Percentiles rank a stretch among this genome's conserved stretches.
Conservation (phyloP, 1,284 basidiomycete genomes). For the Coniferiporia sulphurascens region DNA sequence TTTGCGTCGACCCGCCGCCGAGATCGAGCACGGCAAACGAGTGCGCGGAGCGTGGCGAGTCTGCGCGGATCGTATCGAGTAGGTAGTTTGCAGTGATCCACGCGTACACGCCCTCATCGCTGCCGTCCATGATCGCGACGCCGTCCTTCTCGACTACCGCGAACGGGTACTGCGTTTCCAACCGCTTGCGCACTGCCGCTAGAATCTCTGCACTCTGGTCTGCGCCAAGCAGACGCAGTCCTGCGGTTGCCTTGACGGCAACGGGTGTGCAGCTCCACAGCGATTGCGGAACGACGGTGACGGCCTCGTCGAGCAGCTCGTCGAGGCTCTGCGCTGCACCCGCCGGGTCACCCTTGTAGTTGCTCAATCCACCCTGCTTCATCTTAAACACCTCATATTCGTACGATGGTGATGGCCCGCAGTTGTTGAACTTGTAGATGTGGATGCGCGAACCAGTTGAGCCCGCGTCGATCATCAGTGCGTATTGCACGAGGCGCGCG, state of each 20-base stretch:
- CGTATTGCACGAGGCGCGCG: slow-evolving; percentile 77
- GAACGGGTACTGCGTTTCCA: slow-evolving; percentile 75
- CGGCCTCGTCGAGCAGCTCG: slow-evolving; percentile 75
- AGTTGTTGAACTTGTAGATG: slow-evolving; percentile 97
- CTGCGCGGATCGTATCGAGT: slow-evolving; percentile 64
- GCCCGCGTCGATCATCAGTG: slow-evolving; percentile 97
- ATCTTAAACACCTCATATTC: slow-evolving; percentile 94
- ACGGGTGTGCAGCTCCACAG: slow-evolving; percentile 81
- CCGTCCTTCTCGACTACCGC: slow-evolving; percentile 54
- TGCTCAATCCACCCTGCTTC: slow-evolving; percentile 79
- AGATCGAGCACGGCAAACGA: slow-evolving; percentile 96
- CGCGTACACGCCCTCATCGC: slow-evolving; percentile 94
- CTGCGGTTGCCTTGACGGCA: slow-evolving; percentile 94
- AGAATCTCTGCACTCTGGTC: slow-evolving; percentile 73
- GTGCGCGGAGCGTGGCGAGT: slow-evolving; percentile 40
- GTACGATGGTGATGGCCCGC: slow-evolving; percentile 70
- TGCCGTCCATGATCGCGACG: slow-evolving; percentile 92
- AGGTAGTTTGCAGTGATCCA: slow-evolving; percentile 99
- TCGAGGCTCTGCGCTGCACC: slow-evolving; percentile 82
- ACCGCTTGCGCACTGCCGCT: slow-evolving; percentile 62
- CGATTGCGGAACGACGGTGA: slow-evolving; percentile 67
- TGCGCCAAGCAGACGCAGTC: slow-evolving; percentile 73
- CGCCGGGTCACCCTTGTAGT: slow-evolving; percentile 51
- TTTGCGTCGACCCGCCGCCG: slow-evolving; percentile 96
- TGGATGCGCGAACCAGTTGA: slow-evolving; percentile 97